A percentile compares a stretch with the other conserved stretches of the same genome.
Conservation (phyloP, 768 basidiomycete genomes). For the Lactarius indigo region DNA sequence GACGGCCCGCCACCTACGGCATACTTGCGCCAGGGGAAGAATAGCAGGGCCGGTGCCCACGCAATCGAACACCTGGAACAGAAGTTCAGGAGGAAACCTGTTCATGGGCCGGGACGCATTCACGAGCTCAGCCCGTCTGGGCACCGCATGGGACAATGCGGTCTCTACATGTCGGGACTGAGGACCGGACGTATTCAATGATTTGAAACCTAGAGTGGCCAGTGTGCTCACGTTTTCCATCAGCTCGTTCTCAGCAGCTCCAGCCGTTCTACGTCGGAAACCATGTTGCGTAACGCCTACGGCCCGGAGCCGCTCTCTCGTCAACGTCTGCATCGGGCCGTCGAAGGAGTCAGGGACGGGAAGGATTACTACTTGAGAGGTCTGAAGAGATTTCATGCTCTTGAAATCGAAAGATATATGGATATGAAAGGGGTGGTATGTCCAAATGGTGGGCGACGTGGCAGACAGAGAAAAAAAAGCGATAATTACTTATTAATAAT, state of each 20-base stretch:
- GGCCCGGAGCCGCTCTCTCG: background rate
- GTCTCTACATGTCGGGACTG: background rate
- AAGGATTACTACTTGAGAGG: background rate
- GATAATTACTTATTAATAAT: background rate
- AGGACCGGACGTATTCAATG: background rate
- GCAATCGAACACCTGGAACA: slow-evolving; percentile 1
- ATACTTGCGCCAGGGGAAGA: slow-evolving; percentile 1
- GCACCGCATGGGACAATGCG: slow-evolving; percentile 5
- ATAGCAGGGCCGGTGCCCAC: background rate
- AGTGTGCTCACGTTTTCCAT: background rate
- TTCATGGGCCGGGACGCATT: background rate
- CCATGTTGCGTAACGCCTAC: background rate
- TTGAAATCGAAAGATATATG: background rate
- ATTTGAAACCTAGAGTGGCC: background rate
- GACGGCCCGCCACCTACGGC: background rate
- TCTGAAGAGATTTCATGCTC: background rate
- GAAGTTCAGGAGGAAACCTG: slow-evolving; percentile 1
- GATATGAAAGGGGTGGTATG: background rate
- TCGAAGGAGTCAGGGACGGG: background rate
- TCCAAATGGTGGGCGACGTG: background rate
- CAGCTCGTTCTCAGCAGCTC: background rate
- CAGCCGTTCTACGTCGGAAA: background rate
- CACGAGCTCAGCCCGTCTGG: background rate
- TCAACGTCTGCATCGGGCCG: background rate
- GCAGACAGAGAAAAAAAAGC: background rate